Percentiles rank a stretch among this genome's conserved stretches.
Evolutionary conservation across 257 asterid species (phyloP).

Genomic region (Thymus mandschuricus): DNA sequence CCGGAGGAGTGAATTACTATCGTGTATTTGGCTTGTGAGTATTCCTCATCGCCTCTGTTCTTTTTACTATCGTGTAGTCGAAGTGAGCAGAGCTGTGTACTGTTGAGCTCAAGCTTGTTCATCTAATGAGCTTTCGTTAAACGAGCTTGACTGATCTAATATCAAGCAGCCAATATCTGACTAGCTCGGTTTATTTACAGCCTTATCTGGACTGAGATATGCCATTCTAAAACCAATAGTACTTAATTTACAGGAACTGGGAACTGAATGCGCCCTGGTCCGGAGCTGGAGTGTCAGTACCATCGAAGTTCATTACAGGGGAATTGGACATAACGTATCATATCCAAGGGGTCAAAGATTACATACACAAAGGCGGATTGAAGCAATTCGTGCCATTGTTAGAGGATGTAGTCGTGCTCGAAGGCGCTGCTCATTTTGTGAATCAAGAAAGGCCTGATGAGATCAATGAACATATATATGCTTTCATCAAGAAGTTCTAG

Average conservation of each 20-base stretch:
- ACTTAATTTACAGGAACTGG: conserved; percentile 52
- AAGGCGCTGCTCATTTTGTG: conserved; percentile 74
- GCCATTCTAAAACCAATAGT: background rate
- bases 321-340: conserved; percentile 64
- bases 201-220: background rate
- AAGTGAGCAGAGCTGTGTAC: background rate
- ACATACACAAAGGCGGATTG: conserved; percentile 64
- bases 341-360: conserved; percentile 53
- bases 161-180: background rate
- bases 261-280: conserved; percentile 73
- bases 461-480: conserved; percentile 58
- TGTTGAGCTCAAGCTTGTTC: background rate
- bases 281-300: conserved; percentile 62
- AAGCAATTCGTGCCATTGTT: conserved; percentile 55
- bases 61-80: background rate
- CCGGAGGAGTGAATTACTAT: conserved; percentile 78
- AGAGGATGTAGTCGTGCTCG: conserved; percentile 59
- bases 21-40: conserved; percentile 61
- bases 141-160: background rate
- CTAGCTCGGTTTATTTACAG: background rate
- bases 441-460: conserved; percentile 71
- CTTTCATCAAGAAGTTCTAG: conserved; percentile 60
- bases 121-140: background rate
- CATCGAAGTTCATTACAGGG: conserved; percentile 63
- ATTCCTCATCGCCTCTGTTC: background rate